Percentiles rank a stretch among this genome's conserved stretches.
Evolutionary conservation across 176 grass and related monocot genomes (phyloP).

Genomic region (Triticum monococcum): DNA sequence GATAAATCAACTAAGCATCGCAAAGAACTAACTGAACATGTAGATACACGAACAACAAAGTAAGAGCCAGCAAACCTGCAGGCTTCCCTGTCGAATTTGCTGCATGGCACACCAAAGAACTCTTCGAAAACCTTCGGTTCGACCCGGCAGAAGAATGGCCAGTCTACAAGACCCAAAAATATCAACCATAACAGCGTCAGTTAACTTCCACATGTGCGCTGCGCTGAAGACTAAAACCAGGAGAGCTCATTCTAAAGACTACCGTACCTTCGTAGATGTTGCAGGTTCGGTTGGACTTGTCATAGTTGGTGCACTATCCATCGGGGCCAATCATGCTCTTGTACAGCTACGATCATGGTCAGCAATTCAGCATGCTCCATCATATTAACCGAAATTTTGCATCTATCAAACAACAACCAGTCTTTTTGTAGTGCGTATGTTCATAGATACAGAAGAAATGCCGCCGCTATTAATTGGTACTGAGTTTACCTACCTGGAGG

Average conservation of each 20-base stretch:
- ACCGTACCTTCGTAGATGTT: constrained; percentile 55
- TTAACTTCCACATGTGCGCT: not conserved
- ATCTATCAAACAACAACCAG: not conserved
- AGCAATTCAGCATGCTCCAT: not conserved
- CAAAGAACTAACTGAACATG: not conserved
- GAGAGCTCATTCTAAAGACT: not conserved
- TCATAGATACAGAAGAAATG: not conserved
- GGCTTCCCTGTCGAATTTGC: constrained; percentile 63
- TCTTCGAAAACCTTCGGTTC: constrained; percentile 68
- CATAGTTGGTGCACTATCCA: constrained; percentile 76
- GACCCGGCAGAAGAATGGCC: constrained; percentile 65
- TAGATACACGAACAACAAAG: not conserved
- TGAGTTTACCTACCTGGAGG: constrained; percentile 71
- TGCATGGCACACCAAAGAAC: constrained; percentile 56
- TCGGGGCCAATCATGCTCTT: constrained; percentile 65
- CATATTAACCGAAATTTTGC: not conserved
- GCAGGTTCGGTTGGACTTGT: constrained; percentile 55
- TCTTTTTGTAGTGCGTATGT: not conserved
- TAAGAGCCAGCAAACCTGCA: constrained; percentile 45
- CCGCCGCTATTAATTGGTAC: no score
- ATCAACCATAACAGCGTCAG: not conserved
- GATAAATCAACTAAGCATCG: not conserved
- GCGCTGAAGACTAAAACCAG: not conserved
- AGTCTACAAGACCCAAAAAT: constrained; percentile 23
- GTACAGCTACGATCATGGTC: constrained; percentile 43